Percentiles rank a stretch among this genome's conserved stretches.
These are phyloP conservation scores for Fraxinus cuspidata DNA, from an alignment of 257 asterid species.

Conservation along the genomic window DNA sequence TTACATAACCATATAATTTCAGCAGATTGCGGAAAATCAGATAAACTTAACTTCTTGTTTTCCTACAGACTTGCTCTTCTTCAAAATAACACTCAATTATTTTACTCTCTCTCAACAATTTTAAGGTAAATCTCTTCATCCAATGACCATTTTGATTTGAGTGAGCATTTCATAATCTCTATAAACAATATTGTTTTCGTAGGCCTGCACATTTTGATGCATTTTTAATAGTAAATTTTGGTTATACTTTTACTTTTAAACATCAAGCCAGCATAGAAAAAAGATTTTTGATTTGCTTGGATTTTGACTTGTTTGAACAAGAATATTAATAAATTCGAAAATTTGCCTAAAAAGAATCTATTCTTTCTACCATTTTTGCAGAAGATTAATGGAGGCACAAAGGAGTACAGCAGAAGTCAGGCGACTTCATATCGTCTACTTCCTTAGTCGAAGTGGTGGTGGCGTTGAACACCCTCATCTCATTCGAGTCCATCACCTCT, in stretches of 20 bases:
- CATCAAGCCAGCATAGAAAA: conserved; percentile 57
- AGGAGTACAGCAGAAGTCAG: conserved; percentile 62
- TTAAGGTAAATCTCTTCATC: conserved; percentile 46
- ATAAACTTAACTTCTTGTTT: conserved; percentile 37
- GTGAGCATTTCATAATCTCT: conserved; percentile 27
- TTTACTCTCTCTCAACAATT: conserved; percentile 22
- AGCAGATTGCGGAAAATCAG: conserved; percentile 40
- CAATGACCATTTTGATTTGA: conserved; percentile 45
- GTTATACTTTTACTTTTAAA: conserved; percentile 27
- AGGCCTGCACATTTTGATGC: conserved; percentile 44
- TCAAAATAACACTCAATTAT: background rate
- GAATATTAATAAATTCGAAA: conserved; percentile 2
- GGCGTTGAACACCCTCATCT: conserved; percentile 86
- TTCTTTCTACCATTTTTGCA: conserved; percentile 19
- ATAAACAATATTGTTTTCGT: conserved; percentile 20
- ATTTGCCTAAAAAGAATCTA: conserved; percentile 45
- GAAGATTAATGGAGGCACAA: conserved; percentile 69
- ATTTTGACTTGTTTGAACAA: conserved; percentile 10
- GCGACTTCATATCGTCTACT: conserved; percentile 73
- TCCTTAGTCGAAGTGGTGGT: conserved; percentile 80
- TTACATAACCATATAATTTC: conserved; percentile 33
- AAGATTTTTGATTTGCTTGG: conserved; percentile 35
- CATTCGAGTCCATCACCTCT: conserved; percentile 75
- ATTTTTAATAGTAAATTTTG: conserved; percentile 28
- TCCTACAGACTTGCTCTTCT: conserved; percentile 36